Base-by-base conservation (phyloP, 2,329 filamentous ascomycete species). In the Lecanoromycetidae sp. region DNA sequence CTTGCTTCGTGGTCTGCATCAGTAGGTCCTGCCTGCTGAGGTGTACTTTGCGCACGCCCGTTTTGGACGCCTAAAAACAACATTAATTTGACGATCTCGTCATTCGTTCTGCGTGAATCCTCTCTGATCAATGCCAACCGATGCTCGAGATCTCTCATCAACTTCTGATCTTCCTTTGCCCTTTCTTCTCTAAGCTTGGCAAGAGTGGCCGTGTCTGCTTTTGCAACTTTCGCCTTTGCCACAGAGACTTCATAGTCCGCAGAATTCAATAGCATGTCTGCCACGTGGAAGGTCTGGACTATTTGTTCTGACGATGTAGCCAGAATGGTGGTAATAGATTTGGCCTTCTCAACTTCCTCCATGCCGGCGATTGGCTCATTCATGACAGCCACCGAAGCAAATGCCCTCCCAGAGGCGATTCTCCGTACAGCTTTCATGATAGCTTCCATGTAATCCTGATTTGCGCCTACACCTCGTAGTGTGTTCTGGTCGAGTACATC, bases 191-290 rank as follows among this genome's bases (percentile, higher is more conserved):
- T 62, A 3, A 72, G 61, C 20, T 61, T 65, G 23, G 58, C 56
- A 52, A 71, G 68, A 9, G 66, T 62, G 3, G 64, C 62, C 3
- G 61, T 48, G 17, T 67, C 64, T 0, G 66, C 64, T 39, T 67
- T 65, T 15, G 70, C 63, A 29, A 67, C 66, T 43, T 62, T 66
- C 2, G 71, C 74, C 54, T 72, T 68, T 29, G 71, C 70, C 41
- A 76, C 69, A n/a, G 71, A 71, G 17, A 75, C 67, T 37, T 69
- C 67, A 44, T 74, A 71, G 48, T 74, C 71, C 1, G 71, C 67
- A 20, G 70, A 63, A 49, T 75, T 76, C 47, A 75, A 63, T 5
- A 64, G 57, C 40, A 68, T 63, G 51, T 76, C 74, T 3, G 71
- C 66, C 13, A 62, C 57, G 35, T 69, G 68, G 39, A 75, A 74